These are phyloP conservation scores for Penicillium argentinense DNA, from an alignment of 495 filamentous ascomycete genomes.

Conservation along the genomic window DNA sequence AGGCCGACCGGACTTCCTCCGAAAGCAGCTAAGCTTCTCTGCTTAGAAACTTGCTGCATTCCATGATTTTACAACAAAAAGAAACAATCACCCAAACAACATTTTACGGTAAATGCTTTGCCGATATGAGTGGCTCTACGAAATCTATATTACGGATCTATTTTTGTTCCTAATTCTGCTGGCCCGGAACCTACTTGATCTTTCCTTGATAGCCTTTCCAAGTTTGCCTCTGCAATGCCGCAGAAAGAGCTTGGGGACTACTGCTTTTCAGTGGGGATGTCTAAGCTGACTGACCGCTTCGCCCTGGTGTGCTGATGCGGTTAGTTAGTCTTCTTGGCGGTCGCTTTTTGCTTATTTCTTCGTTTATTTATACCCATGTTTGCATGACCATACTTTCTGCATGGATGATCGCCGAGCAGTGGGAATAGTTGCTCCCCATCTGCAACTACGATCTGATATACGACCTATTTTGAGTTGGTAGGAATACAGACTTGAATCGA, in stretches of 20 bases:
- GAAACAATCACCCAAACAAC: neutral
- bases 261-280: neutral
- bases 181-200: constrained; percentile 1
- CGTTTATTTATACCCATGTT: constrained; percentile 12
- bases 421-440: neutral
- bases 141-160: neutral
- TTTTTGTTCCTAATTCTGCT: constrained; percentile 8
- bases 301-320: constrained; percentile 5
- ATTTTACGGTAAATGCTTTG: neutral
- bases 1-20: constrained; percentile 12
- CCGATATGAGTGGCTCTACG: constrained; percentile 1
- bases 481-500: neutral
- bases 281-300: neutral
- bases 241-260: neutral
- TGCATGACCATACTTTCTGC: constrained; percentile 6
- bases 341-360: constrained; percentile 2
- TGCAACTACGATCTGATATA: constrained; percentile 1
- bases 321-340: neutral
- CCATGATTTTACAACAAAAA: neutral
- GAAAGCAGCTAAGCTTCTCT: constrained; percentile 10
- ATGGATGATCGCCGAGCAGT: constrained; percentile 2
- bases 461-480: constrained; percentile 10
- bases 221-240: too few relatives aligned
- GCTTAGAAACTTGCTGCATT: neutral
- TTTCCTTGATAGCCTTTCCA: too few relatives aligned